Base-by-base conservation (phyloP, 768 basidiomycete species). In the Cubamyces sp. region DNA sequence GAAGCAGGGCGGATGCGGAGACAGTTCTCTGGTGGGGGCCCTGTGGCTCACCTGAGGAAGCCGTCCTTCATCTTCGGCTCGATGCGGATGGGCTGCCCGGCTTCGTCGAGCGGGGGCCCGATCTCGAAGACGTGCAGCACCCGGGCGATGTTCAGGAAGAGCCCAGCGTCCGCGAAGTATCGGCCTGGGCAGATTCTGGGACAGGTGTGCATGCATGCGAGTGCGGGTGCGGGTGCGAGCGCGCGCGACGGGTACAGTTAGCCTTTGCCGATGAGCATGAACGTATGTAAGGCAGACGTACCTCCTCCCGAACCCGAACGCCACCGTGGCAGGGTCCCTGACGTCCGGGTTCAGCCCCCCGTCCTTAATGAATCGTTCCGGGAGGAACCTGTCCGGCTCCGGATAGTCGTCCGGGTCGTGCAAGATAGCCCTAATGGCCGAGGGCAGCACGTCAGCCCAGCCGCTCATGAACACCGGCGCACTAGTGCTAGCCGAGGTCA, bases 261-360 rank as follows among this genome's bases (percentile, higher is more conserved):
- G 8, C 34, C 34, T 34, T 34, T 34, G 34, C 34, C 34, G 34
- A 34, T 34, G 16, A 25, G 16, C 16, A 16, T 16, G 41, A 26
- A 30, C 5, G 39, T 12, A 12, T 15, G 25, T 28, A 12, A n/a
- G 23, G 14, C 15, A 30, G 12, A 25, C 49, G 14, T 34, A 70
- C 71, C 71, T 56, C 23, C 71, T 40, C 5, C 72, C 72, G 52
- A 68, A 73, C 4, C 72, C 72, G 41, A 73, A 73, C 1, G 65
- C 66, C 15, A 60, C 56, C 14, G 48, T 50, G 0, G 25, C 61
- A 5, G 64, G 69, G 34, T 66, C 61, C 23, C 58, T 45, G 4
- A 64, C 55, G 23, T 63, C 48, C 5, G 62, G 64, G 57, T 67
- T 55, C n/a, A 62, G 64, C 25, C 43, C 30, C 45, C 63, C 52